phyloP scores from a whole-genome alignment of 495 filamentous ascomycete genomes.

The Trichocladium antarcticum region DNA sequence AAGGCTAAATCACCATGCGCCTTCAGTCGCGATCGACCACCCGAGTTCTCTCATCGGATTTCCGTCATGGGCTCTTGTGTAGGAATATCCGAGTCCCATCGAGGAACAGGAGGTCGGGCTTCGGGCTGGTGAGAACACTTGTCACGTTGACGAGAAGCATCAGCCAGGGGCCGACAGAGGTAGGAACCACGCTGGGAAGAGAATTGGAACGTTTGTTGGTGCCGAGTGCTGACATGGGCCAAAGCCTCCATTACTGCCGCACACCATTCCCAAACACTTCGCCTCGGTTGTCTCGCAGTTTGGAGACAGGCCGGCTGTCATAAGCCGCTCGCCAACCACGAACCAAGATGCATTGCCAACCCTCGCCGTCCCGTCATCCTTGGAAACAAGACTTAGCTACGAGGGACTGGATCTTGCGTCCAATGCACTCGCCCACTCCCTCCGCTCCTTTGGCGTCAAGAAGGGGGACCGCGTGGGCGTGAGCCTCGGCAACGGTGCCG shows the following conservation, averaged over 20 bases:
- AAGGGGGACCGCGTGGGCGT: conserved; percentile 84
- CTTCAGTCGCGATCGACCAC: neutral
- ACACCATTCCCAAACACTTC: conserved; percentile 76
- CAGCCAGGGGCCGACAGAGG: conserved; percentile 17
- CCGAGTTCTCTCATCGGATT: neutral
- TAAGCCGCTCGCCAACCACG: conserved; percentile 30
- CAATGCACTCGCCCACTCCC: conserved; percentile 63
- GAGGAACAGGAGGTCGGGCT: neutral
- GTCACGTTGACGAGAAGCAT: conserved; percentile 16
- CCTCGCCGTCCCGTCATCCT: conserved; percentile 4
- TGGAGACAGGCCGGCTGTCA: conserved; percentile 61
- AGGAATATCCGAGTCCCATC: neutral
- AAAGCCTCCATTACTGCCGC: conserved; percentile 20
- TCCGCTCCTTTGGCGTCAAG: conserved; percentile 60
- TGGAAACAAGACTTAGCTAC: conserved; percentile 56
- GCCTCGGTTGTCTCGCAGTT: conserved; percentile 52
- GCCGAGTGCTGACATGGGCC: neutral
- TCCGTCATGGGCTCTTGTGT: neutral
- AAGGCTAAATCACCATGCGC: neutral
- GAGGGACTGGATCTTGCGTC: conserved; percentile 60
- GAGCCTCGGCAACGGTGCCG: conserved; percentile 72
- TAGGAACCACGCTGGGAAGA: neutral
- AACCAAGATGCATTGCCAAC: conserved; percentile 6
- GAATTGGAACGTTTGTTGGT: neutral
- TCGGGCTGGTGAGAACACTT: neutral